Conservation (phyloP, 2,329 filamentous ascomycete species). For the Aspergillus amoenus region DNA sequence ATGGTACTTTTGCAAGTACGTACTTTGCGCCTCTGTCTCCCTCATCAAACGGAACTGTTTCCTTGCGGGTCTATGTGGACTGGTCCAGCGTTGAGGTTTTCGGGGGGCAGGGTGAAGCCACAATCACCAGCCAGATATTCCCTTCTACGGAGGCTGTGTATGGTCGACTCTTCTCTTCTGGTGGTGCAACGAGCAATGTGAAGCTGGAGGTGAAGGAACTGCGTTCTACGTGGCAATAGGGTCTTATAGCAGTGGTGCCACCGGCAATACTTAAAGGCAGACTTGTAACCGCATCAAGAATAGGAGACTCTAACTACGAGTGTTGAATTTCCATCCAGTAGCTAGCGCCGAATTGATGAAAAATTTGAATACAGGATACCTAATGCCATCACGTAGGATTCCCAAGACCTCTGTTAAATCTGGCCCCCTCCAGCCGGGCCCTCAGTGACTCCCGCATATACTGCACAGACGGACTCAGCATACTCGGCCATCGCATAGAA, state of each 20-base stretch:
- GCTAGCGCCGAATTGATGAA: no score
- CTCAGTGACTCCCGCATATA: constrained; percentile 2
- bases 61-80: constrained; percentile 23
- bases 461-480: not conserved
- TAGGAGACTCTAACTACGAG: no score
- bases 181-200: no score
- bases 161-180: no score
- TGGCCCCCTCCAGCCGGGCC: not conserved
- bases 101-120: constrained; percentile 22
- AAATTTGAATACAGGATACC: no score
- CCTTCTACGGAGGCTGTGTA: constrained; percentile 2
- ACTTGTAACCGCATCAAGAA: no score
- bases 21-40: constrained; percentile 12
- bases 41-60: constrained; percentile 14
- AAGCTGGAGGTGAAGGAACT: no score
- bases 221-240: no score
- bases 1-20: constrained; percentile 19
- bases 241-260: no score
- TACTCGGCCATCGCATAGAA: not conserved
- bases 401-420: not conserved
- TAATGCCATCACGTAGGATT: no score
- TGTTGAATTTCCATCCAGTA: no score
- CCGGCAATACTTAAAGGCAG: no score
- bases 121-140: constrained; percentile 28
- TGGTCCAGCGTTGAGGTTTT: constrained; percentile 30